Evolutionary conservation across 2,329 filamentous ascomycete genomes (phyloP).

Genomic region (Aspergillus melleus): DNA sequence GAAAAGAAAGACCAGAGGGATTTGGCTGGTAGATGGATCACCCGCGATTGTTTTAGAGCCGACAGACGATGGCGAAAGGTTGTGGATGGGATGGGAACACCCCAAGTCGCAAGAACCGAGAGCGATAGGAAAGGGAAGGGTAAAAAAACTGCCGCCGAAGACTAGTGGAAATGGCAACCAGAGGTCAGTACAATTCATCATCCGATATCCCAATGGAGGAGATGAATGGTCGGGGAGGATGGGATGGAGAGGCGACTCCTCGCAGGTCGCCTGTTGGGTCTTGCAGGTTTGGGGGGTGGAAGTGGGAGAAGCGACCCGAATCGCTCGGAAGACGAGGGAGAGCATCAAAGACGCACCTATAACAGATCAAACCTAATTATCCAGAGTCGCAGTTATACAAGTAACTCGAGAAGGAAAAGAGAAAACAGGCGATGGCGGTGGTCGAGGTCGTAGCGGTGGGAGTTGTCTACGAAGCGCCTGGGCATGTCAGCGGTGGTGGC

Average conservation of each 20-base stretch:
- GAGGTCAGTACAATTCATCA: conserved; percentile 28
- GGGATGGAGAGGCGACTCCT: conserved; percentile 18
- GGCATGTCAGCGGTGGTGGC: conserved; percentile 42
- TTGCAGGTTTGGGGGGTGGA: conserved; percentile 28
- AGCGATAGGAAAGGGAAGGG: conserved; percentile 33
- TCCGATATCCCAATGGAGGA: conserved; percentile 16
- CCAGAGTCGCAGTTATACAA: conserved; percentile 32
- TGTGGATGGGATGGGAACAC: conserved; percentile 30
- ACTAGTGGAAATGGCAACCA: conserved; percentile 23
- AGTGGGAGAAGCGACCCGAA: conserved; percentile 31
- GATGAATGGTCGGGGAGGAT: conserved; percentile 16
- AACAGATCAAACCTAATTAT: conserved; percentile 24
- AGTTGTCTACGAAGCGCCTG: conserved; percentile 38
- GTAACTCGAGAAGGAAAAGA: conserved; percentile 19
- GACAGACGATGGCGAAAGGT: conserved; percentile 30
- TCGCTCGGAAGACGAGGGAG: conserved; percentile 36
- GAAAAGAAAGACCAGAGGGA: conserved; percentile 28
- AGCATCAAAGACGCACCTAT: conserved; percentile 35
- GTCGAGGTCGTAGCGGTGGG: conserved; percentile 21
- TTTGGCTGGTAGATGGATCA: conserved; percentile 31
- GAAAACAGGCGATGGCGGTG: conserved; percentile 23
- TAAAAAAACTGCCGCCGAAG: conserved; percentile 27
- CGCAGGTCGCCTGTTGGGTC: conserved; percentile 30
- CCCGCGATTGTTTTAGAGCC: conserved; percentile 31
- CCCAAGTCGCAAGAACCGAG: conserved; percentile 38